phyloP scores from a whole-genome alignment of 2,329 filamentous ascomycete species.

The Scedosporium apiospermum region DNA sequence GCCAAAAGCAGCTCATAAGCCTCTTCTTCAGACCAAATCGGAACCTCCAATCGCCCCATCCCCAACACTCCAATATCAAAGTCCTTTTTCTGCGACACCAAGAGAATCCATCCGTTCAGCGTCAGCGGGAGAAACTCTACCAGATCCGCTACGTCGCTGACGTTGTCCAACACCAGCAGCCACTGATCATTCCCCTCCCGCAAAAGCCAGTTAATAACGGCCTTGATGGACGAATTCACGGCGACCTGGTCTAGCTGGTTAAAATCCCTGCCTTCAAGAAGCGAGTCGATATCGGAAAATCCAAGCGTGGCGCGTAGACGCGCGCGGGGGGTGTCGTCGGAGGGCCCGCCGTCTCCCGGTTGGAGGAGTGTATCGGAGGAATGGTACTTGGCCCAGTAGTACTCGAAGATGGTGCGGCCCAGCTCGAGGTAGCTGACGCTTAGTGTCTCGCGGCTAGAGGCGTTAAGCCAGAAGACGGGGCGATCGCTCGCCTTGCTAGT shows the following conservation, averaged over 20 bases:
- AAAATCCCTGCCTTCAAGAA: background rate
- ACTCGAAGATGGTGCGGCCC: background rate
- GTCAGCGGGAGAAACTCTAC: slow-evolving; percentile 1
- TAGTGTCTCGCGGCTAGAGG: slow-evolving; percentile 3
- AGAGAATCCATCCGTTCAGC: background rate
- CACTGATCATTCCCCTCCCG: background rate
- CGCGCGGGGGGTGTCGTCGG: background rate
- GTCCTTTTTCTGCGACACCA: background rate
- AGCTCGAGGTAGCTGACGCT: slow-evolving; percentile 5
- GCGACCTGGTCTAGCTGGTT: background rate
- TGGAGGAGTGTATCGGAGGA: background rate
- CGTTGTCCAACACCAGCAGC: slow-evolving; percentile 5
- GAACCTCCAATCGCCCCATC: background rate
- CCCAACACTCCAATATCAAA: background rate
- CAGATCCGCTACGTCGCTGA: background rate
- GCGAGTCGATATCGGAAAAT: background rate
- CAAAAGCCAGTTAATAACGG: slow-evolving; percentile 1
- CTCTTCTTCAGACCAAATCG: slow-evolving; percentile 1
- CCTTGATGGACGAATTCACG: background rate
- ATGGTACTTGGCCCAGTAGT: slow-evolving; percentile 4
- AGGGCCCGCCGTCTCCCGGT: background rate
- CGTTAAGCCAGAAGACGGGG: slow-evolving; percentile 5
- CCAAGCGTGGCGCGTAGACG: background rate
- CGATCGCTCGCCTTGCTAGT: slow-evolving; percentile 1
- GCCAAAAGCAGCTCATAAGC: slow-evolving; percentile 2